A percentile compares a stretch with the other conserved stretches of the same genome.
These are phyloP conservation scores for Ascochyta pisi DNA, from an alignment of 2,329 filamentous ascomycete genomes.

Conservation along the genomic window DNA sequence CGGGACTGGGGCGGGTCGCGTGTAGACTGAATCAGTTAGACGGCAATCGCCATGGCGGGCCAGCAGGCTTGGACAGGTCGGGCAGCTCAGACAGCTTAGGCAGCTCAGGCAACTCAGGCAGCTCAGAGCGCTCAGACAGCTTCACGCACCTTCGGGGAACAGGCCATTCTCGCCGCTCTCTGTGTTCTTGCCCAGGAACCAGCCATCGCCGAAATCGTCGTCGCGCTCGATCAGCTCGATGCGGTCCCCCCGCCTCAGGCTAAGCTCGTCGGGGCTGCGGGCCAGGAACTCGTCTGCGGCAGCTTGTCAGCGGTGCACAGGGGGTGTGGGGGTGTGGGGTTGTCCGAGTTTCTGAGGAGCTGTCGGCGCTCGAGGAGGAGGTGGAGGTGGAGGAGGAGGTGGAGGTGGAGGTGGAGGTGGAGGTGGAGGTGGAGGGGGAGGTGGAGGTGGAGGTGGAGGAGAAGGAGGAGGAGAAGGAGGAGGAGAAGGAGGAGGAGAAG, in stretches of 20 bases:
- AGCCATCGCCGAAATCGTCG: constrained; percentile 87
- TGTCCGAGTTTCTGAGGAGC: too few species aligned
- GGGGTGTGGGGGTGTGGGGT: too few species aligned
- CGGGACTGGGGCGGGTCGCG: constrained; percentile 64
- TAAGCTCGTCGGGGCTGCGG: constrained; percentile 91
- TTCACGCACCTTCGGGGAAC: constrained; percentile 75
- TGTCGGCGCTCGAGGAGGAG: too few species aligned
- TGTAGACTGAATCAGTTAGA: constrained; percentile 61
- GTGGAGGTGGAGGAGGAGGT: not conserved
- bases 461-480: too few species aligned
- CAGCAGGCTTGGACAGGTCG: too few species aligned
- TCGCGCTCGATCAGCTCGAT: constrained; percentile 85
- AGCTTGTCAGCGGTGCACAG: constrained; percentile 14
- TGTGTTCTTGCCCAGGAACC: constrained; percentile 79
- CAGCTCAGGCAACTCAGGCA: not conserved
- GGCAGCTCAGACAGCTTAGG: not conserved
- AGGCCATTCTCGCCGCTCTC: constrained; percentile 76
- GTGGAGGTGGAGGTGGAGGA: too few species aligned
- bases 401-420: not conserved
- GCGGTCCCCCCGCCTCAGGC: constrained; percentile 81
- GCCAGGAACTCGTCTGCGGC: constrained; percentile 85
- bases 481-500: too few species aligned
- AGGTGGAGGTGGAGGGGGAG: too few species aligned
- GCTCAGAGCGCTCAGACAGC: not conserved
- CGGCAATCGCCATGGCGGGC: not conserved